Conservation (phyloP, 164 flowering plant species). For the Buxus sempervirens region DNA sequence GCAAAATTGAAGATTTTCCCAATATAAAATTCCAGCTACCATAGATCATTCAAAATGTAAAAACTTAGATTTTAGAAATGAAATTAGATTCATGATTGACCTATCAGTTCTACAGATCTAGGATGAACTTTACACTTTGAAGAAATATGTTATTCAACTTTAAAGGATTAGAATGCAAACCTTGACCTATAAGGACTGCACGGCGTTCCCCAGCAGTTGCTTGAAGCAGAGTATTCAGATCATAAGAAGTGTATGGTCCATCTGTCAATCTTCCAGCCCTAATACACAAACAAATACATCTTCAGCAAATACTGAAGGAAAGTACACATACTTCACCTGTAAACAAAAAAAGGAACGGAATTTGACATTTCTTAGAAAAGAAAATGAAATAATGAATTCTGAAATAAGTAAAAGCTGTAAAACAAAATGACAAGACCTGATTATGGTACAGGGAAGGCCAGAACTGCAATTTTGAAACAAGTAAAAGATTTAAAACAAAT, state of each 20-base stretch:
- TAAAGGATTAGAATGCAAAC: constrained; percentile 28
- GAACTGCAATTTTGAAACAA: constrained; percentile 34
- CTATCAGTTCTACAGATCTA: background rate
- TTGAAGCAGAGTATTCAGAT: constrained; percentile 86
- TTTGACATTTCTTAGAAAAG: too few species aligned
- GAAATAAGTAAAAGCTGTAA: background rate
- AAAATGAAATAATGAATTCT: too few species aligned
- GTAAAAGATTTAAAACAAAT: background rate
- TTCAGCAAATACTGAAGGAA: background rate
- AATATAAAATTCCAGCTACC: too few species aligned
- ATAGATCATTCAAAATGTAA: too few species aligned
- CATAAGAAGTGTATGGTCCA: constrained; percentile 99
- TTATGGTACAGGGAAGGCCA: constrained; percentile 86
- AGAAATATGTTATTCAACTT: background rate
- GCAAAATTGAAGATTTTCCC: too few species aligned
- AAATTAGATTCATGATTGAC: background rate
- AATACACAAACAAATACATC: constrained; percentile 9
- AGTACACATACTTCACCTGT: background rate
- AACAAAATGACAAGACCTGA: constrained; percentile 50
- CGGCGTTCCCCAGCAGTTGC: constrained; percentile 95
- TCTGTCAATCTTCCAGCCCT: constrained; percentile 97
- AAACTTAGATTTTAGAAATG: too few species aligned
- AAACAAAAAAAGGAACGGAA: background rate
- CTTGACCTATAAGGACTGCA: constrained; percentile 89
- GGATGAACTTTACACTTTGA: too few species aligned